Base-by-base conservation (phyloP, 345 rosid genomes). In the Punica granatum region DNA sequence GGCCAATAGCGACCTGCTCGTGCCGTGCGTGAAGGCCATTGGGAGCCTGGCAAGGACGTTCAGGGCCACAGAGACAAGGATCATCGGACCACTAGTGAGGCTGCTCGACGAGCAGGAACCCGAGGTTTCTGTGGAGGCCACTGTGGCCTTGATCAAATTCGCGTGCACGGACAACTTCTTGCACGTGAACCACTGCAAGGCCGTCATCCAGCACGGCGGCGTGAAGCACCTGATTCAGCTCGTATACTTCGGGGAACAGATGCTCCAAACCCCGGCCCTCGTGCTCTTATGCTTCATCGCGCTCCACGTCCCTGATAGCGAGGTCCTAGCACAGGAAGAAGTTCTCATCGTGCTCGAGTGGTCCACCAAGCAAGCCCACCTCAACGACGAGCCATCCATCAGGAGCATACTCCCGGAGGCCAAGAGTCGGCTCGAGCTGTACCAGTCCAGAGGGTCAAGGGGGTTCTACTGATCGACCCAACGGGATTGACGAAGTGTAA, bases 371-470 rank as follows among this genome's bases (percentile, higher is more conserved):
- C 90, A 88, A 71, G 83, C 85, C n/a, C 90, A 86, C 77, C 60
- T 88, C 67, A 68, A 60, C 9, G 83, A 71, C 31, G 83, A 82
- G 35, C 82, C 81, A 0, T 41, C 68, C 1, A 77, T 88, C 9
- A 78, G 76, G 3, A 67, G 67, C 44, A 44, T 88, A 25, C 70
- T 88, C 63, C 85, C 88, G 5, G 94, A 88, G 68, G 88, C 93
- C 56, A 88, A 82, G 70, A 73, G 85, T 73, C 80, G 84, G 64
- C 78, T 85, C 82, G 88, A 84, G 54, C 83, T 86, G 60, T 88
- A 84, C 51, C 93, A 84, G 71, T 84, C 90, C 37, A 86, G 94
- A 76, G 89, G 87, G 43, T 74, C 86, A 66, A 76, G 83, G 79
- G 82, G 90, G 53, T 85, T 80, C 60, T 75, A 88, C 70, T 85